These are phyloP conservation scores for Vanderwaltozyma tropicalis DNA, from an alignment of 805 yeast genomes.

Conservation along the genomic window DNA sequence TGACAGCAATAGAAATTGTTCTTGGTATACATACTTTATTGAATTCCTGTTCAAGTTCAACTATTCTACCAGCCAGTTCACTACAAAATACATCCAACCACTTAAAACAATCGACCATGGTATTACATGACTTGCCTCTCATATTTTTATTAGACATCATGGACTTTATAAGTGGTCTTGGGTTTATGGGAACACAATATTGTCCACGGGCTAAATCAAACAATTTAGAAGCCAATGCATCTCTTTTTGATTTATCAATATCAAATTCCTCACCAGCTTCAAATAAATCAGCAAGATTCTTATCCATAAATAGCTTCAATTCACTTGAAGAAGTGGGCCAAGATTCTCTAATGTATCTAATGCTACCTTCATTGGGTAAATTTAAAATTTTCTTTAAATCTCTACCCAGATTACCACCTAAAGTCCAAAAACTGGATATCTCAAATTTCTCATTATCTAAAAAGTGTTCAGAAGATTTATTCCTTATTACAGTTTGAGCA, in stretches of 20 bases:
- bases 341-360: slow-evolving; percentile 42
- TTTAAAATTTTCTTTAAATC: slow-evolving; percentile 39
- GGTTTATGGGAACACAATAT: slow-evolving; percentile 41
- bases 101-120: slow-evolving; percentile 45
- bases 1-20: slow-evolving; percentile 34
- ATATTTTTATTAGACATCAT: slow-evolving; percentile 88
- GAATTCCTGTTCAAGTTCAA: slow-evolving; percentile 60
- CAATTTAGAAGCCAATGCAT: slow-evolving; percentile 42
- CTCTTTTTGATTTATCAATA: slow-evolving; percentile 34
- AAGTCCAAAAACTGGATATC: slow-evolving; percentile 70
- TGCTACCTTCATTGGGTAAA: slow-evolving; percentile 38
- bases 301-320: slow-evolving; percentile 12
- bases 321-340: slow-evolving; percentile 34
- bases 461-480: slow-evolving; percentile 40
- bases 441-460: slow-evolving; percentile 42
- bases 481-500: slow-evolving; percentile 66
- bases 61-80: slow-evolving; percentile 59
- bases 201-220: slow-evolving; percentile 58
- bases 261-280: slow-evolving; percentile 5
- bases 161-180: slow-evolving; percentile 58
- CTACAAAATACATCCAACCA: slow-evolving; percentile 83
- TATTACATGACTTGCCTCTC: slow-evolving; percentile 42
- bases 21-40: slow-evolving; percentile 34
- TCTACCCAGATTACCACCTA: slow-evolving; percentile 86
- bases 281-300: slow-evolving; percentile 5